Conservation (phyloP, 225 moss, liverwort and hornwort genomes). For the Takakia lepidozioides region DNA sequence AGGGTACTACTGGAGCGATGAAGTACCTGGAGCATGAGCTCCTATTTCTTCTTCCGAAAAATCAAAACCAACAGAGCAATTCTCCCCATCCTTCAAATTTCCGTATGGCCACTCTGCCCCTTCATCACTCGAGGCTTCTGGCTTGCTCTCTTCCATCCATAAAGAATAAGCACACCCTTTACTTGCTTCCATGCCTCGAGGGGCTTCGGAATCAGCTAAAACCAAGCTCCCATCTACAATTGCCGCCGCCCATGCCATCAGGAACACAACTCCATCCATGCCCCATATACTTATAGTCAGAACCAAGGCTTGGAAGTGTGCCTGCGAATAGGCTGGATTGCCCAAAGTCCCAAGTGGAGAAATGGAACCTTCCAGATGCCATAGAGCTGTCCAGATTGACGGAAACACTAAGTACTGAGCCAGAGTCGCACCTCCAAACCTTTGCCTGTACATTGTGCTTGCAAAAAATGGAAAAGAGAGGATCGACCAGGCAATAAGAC, state of each 20-base stretch:
- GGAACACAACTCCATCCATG: slow-evolving; percentile 21
- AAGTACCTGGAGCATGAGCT: slow-evolving; percentile 1
- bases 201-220: slow-evolving; percentile 13
- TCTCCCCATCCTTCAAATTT: too few species aligned
- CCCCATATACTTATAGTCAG: slow-evolving; percentile 20
- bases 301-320: slow-evolving; percentile 18
- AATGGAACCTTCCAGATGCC: slow-evolving; percentile 12
- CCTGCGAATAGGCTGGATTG: slow-evolving; percentile 22
- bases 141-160: too few species aligned
- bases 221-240: slow-evolving; percentile 16
- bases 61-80: background rate
- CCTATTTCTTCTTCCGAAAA: background rate
- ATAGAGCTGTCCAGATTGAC: slow-evolving; percentile 13
- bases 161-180: background rate
- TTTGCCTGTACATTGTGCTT: slow-evolving; percentile 9
- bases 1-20: too few species aligned
- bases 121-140: too few species aligned
- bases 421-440: slow-evolving; percentile 17
- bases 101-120: too few species aligned
- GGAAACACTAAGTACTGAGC: slow-evolving; percentile 20
- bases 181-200: slow-evolving; percentile 3
- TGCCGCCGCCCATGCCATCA: slow-evolving; percentile 25
- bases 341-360: slow-evolving; percentile 19
- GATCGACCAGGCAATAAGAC: slow-evolving; percentile 9
- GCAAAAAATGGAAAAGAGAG: slow-evolving; percentile 17